Evolutionary conservation across 305 asterid species (phyloP).

Genomic region (Fraxinus paxiana): DNA sequence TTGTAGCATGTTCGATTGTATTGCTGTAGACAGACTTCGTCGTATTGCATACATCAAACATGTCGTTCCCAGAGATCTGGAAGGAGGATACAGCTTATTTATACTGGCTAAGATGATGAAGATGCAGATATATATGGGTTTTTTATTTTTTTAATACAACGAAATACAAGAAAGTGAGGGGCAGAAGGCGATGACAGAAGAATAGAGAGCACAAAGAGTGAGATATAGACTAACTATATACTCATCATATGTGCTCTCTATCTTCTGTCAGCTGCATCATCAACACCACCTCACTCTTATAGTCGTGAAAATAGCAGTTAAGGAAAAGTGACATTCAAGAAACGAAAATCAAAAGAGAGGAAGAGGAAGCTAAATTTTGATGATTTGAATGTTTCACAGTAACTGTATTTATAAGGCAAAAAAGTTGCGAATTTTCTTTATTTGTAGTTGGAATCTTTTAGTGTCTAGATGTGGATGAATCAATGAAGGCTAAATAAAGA

Average conservation of each 20-base stretch:
- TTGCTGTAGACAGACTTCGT: not conserved
- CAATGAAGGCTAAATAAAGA: not conserved
- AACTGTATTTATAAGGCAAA: slow-evolving; percentile 27
- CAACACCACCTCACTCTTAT: not conserved
- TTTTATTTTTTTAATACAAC: not conserved
- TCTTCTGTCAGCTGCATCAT: not conserved
- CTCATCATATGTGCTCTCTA: not conserved
- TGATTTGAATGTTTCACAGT: slow-evolving; percentile 6
- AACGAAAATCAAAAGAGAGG: not conserved
- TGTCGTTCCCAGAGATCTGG: not conserved
- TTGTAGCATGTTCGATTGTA: not conserved
- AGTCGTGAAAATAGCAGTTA: not conserved
- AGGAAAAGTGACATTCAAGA: not conserved
- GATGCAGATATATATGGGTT: not conserved
- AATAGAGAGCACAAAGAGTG: slow-evolving; percentile 5
- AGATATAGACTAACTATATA: not conserved
- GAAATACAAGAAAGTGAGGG: not conserved
- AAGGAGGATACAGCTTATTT: not conserved
- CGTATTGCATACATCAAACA: not conserved
- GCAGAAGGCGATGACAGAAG: not conserved
- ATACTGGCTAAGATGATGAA: not conserved
- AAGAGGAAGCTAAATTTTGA: not conserved
- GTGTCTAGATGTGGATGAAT: not conserved
- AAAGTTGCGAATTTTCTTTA: not conserved
- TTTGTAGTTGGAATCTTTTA: not conserved